Conservation (phyloP, 352 stramenopile species). For the Pythium vanterpoolii region DNA sequence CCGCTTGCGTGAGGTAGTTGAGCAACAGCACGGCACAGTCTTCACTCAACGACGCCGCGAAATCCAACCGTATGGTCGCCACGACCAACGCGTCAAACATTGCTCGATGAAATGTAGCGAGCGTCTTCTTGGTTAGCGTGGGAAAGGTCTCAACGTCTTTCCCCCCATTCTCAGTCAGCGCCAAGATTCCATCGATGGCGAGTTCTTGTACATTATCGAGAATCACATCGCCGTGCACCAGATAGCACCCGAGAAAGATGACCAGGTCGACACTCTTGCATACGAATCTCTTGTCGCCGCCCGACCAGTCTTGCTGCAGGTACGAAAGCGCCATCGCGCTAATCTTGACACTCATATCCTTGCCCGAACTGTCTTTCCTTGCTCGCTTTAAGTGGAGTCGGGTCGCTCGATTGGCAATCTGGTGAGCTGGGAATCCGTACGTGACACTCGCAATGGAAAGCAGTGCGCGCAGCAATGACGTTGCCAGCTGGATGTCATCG, state of each 20-base stretch:
- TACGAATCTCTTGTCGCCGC: constrained; percentile 33
- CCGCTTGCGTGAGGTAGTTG: constrained; percentile 47
- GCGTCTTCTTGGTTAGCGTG: constrained; percentile 55
- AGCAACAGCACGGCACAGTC: constrained; percentile 33
- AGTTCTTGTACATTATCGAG: constrained; percentile 52
- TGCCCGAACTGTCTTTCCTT: constrained; percentile 8
- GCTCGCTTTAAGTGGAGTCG: constrained; percentile 2
- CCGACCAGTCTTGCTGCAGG: constrained; percentile 45
- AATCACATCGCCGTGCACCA: constrained; percentile 34
- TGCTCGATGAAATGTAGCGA: constrained; percentile 41
- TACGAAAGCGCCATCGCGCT: constrained; percentile 32
- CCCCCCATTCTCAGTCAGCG: constrained; percentile 34
- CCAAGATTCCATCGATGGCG: constrained; percentile 38
- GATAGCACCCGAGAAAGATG: constrained; percentile 33
- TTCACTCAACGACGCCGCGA: constrained; percentile 11
- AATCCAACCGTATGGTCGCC: constrained; percentile 37
- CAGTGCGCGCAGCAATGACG: constrained; percentile 1
- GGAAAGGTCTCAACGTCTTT: constrained; percentile 21
- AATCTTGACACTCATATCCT: constrained; percentile 31
- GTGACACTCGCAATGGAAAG: constrained; percentile 7
- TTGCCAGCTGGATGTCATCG: constrained; percentile 14
- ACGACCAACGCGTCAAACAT: constrained; percentile 46
- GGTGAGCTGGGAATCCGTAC: constrained; percentile 10
- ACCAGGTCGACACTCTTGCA: constrained; percentile 41
- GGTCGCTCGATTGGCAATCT: constrained; percentile 6